Evolutionary conservation across 2,329 filamentous ascomycete genomes (phyloP), one percentile per base, ranked within the genome.

Genomic region (Monosporascus sp.): DNA sequence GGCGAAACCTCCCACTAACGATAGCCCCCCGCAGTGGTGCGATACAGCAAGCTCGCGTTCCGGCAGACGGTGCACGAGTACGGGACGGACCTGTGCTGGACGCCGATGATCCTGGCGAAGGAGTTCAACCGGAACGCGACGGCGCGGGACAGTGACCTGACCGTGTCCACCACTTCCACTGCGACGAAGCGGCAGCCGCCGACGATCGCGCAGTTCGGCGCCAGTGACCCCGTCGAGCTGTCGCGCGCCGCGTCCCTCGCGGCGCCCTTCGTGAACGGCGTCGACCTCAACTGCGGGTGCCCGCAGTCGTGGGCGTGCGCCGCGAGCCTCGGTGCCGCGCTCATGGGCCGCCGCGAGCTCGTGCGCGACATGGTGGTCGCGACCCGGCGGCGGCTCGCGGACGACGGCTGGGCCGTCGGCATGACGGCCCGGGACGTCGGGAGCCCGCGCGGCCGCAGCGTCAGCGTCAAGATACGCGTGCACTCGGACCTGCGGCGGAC

Each of bases 271-370:
- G 80, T 82, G 50, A 79, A 78, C 61, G 86, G 86, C 57, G 78
- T 89, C 3, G 84, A 89, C 61, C 74, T 89, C 41, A 89, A 89
- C 71, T 89, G 86, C 67, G 86, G 86, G 11, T 89, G 86, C 63
- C 86, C 86, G 7, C 86, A 89, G 68, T 81, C 80, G 6, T 89
- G 86, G 86, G 86, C 86, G 0, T 86, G 86, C 62, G 80, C 84
- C 43, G 83, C 86, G 66, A 81, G 76, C 1, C 74, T 89, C 3
- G 86, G 86, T 5, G 86, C 86, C 5, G 83, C 83, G n/a, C 72
- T 89, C 37, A 88, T 89, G 85, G 76, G 82, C 45, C 72, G 77
- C 49, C 79, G 84, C 8, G 81, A 84, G 58, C 73, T 86, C 3
- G 86, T 89, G n/a, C 77, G 81, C 3, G 79, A 82, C 55, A 87